phyloP scores from a whole-genome alignment of 2,329 filamentous ascomycete species.

The Ophiostoma ips region DNA sequence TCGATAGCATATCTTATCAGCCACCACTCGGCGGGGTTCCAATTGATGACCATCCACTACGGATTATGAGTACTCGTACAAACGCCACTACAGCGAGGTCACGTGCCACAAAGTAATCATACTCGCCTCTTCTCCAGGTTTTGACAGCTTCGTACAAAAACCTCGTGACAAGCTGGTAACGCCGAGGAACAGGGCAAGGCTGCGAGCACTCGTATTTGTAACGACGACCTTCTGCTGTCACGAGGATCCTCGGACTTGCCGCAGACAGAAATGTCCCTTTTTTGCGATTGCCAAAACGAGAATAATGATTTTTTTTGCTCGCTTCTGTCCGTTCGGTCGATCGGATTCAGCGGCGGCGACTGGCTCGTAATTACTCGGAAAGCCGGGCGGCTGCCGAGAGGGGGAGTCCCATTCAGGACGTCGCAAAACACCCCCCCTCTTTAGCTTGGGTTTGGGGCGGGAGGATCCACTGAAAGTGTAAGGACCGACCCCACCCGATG shows the following conservation, averaged over 20 bases:
- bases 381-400: constrained; percentile 12
- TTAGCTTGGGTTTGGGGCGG: background rate
- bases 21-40: background rate
- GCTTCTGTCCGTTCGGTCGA: constrained; percentile 9
- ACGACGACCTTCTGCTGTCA: no score
- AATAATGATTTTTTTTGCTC: no score
- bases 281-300: background rate
- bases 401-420: background rate
- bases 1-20: background rate
- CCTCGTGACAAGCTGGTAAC: no score
- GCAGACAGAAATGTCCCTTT: no score
- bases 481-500: background rate
- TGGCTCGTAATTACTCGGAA: constrained; percentile 15
- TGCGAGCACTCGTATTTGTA: no score
- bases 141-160: no score
- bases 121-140: background rate
- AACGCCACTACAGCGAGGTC: background rate
- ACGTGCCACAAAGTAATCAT: background rate
- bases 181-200: no score
- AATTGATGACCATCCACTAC: no score
- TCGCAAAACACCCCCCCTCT: background rate
- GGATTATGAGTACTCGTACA: no score
- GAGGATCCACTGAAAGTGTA: background rate
- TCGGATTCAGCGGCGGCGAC: constrained; percentile 10
- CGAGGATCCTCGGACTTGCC: no score